Base-by-base conservation (phyloP, 192 early-diverging fungal genomes). In the Linnemannia elongata region DNA sequence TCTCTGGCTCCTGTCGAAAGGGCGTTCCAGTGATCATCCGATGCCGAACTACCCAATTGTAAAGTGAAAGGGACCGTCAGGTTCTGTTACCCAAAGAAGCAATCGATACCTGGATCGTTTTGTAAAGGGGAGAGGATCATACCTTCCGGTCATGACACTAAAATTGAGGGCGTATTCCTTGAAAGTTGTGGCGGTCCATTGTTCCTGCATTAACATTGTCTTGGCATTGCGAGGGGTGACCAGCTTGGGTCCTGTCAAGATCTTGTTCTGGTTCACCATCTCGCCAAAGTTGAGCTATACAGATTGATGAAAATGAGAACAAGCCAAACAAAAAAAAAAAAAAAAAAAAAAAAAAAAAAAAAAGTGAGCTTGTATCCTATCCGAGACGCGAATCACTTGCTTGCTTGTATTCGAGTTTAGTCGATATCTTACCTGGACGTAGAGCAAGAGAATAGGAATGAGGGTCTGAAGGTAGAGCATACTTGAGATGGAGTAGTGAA, bases 221-320 rank as follows among this genome's bases (percentile, higher is more conserved):
- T 38, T 47, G 38, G 52, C 68, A 54, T 79, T 79, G 24, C 35
- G 35, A 5, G 35, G 17, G n/a, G 69, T 79, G 45, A 79, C 77
- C 18, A 79, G 52, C 52, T 72, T 72, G 9, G 77, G 77, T 7
- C 77, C 77, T 8, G 69, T 72, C 24, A 71, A 30, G 69, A 79
- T 72, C 13, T 27, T 69, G 39, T 79, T 47, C 24, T 79, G 69
- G 35, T 72, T 72, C 22, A 79, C 68, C 33, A n/a, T 13, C 52
- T 79, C 77, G n/a, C 77, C 77, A 45, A 72, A 39, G 35, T 79
- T 79, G 22, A 79, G 68, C 77, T 78, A 70, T 33, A 42, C 35
- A 12, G 27, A 12, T 30, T 4, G 22, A 24, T 35, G 45, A 12
- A 12, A 69, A 27, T 6, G 45, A 18, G 35, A 24, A 57, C 30